phyloP scores from a whole-genome alignment of 805 yeast species.

The Myxozyma neglecta region DNA sequence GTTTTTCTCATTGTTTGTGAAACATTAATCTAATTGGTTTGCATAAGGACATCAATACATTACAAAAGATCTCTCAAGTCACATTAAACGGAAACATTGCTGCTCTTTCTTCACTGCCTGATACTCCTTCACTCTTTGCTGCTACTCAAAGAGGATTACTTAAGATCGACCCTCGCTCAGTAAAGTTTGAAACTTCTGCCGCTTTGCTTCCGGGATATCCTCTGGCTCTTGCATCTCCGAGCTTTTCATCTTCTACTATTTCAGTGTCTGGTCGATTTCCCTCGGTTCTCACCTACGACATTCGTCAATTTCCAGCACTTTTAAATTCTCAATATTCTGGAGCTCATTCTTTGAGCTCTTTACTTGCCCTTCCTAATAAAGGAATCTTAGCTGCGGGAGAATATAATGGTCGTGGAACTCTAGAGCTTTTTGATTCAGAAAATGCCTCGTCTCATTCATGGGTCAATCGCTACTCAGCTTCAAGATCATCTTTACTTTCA shows the following conservation, averaged over 20 bases:
- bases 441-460: not conserved
- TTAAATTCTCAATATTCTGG: conserved; percentile 25
- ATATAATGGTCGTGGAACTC: conserved; percentile 33
- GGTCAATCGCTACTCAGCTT: conserved; percentile 30
- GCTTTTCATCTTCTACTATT: conserved; percentile 13
- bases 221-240: conserved; percentile 9
- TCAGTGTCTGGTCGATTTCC: conserved; percentile 29
- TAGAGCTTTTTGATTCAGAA: conserved; percentile 12
- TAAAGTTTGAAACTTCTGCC: not conserved
- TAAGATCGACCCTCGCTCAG: not conserved
- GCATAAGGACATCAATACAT: conserved; percentile 10
- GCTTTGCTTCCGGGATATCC: conserved; percentile 25
- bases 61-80: conserved; percentile 11
- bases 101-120: conserved; percentile 8
- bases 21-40: not conserved
- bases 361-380: conserved; percentile 6
- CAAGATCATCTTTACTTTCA: conserved; percentile 23
- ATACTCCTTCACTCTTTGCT: conserved; percentile 3
- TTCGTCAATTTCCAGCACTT: conserved; percentile 9
- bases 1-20: not conserved
- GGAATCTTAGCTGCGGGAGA: conserved; percentile 30
- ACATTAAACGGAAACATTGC: conserved; percentile 5
- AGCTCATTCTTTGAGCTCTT: conserved; percentile 27
- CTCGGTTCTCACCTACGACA: conserved; percentile 23
- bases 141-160: conserved; percentile 1